Conservation (phyloP, 1,139 yeast genomes). For the Blastobotrys apis region DNA sequence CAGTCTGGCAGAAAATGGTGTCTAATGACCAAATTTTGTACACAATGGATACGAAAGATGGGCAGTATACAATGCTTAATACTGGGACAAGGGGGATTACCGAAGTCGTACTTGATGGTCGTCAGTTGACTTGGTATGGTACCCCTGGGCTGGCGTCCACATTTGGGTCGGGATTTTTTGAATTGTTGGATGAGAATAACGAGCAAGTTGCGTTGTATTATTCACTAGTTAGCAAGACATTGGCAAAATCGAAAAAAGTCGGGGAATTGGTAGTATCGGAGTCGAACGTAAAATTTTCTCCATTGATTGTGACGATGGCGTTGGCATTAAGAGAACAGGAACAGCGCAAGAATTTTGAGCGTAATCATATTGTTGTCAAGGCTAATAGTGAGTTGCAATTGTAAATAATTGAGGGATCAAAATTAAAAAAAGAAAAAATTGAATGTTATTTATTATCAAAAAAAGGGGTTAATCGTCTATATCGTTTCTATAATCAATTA, state of each 20-base stretch:
- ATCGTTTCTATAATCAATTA: too few species aligned
- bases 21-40: conserved; percentile 11
- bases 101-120: conserved; percentile 4
- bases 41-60: conserved; percentile 3
- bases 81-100: conserved; percentile 8
- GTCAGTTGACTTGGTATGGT: conserved; percentile 9
- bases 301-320: conserved; percentile 11
- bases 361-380: conserved; percentile 10
- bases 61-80: conserved; percentile 8
- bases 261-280: conserved; percentile 13
- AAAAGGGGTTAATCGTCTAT: too few species aligned
- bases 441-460: too few species aligned
- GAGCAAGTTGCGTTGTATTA: conserved; percentile 11
- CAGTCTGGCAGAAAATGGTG: conserved; percentile 12
- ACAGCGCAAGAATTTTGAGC: conserved; percentile 13
- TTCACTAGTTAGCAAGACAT: conserved; percentile 7
- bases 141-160: conserved; percentile 14
- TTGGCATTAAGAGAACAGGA: conserved; percentile 11
- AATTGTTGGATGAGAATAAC: conserved; percentile 3
- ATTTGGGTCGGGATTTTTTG: conserved; percentile 13
- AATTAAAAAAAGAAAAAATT: too few species aligned
- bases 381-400: not conserved
- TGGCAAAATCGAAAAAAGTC: conserved; percentile 9
- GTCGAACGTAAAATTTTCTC: not conserved
- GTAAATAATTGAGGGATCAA: not conserved